Conservation (phyloP, 164 flowering plant species). For the Tetrastigma voinierianum region DNA sequence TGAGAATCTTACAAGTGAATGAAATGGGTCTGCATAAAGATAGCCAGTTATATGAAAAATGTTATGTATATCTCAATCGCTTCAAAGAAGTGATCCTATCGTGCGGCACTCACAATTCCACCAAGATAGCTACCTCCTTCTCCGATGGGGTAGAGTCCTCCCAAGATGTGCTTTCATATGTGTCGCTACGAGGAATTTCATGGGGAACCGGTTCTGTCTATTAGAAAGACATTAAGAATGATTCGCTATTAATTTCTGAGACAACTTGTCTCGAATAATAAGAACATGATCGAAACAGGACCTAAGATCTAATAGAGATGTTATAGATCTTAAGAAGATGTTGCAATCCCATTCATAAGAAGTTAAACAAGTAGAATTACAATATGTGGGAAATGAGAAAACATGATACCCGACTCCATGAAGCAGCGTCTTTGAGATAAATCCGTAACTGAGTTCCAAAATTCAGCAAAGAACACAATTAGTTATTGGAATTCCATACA, state of each 20-base stretch:
- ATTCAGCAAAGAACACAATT: too few species aligned
- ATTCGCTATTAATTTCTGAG: not conserved
- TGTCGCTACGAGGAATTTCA: constrained; percentile 69
- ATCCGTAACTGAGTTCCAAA: constrained; percentile 69
- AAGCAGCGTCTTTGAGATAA: constrained; percentile 69
- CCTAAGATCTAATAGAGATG: not conserved
- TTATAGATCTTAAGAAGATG: not conserved
- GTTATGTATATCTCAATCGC: too few species aligned
- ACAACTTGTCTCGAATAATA: not conserved
- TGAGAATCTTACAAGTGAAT: too few species aligned
- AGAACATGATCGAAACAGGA: not conserved
- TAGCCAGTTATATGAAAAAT: too few species aligned
- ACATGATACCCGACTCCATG: constrained; percentile 83
- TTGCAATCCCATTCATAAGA: not conserved
- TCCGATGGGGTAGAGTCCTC: constrained; percentile 90
- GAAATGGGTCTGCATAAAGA: too few species aligned
- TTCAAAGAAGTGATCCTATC: too few species aligned
- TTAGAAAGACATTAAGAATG: constrained; percentile 8
- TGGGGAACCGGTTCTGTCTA: constrained; percentile 98
- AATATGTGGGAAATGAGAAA: not conserved
- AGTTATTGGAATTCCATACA: too few species aligned
- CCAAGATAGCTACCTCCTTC: constrained; percentile 99
- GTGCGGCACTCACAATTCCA: constrained; percentile 96
- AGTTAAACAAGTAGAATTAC: not conserved
- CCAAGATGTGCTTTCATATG: constrained; percentile 72